Percentiles rank a stretch among this genome's conserved stretches.
phyloP scores from a whole-genome alignment of 2,329 filamentous ascomycete genomes.

The Dissoconium aciculare region DNA sequence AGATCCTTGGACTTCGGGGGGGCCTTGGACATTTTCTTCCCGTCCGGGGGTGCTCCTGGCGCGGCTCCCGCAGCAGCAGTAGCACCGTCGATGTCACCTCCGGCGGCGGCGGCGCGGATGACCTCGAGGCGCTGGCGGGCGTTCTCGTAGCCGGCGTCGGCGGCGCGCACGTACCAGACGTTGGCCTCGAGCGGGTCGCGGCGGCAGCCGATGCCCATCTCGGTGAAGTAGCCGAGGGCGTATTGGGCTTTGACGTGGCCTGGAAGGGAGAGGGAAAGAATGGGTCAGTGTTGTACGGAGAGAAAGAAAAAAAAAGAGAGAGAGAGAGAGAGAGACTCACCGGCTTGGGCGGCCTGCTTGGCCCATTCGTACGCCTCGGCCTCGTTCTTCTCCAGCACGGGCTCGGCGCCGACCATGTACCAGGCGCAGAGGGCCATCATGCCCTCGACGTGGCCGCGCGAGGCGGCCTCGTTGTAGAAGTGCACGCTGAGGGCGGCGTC shows the following conservation, averaged over 20 bases:
- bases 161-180: constrained; percentile 94
- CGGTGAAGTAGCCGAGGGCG: constrained; percentile 89
- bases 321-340: constrained; percentile 41
- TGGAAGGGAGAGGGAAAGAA: constrained; percentile 24
- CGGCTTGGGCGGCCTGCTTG: constrained; percentile 65
- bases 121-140: constrained; percentile 75
- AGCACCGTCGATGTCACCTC: constrained; percentile 29
- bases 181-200: constrained; percentile 93
- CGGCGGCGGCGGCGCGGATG: constrained; percentile 67
- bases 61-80: background rate
- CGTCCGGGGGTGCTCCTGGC: constrained; percentile 4
- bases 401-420: constrained; percentile 92
- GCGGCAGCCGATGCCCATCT: constrained; percentile 94
- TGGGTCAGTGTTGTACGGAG: constrained; percentile 6
- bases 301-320: constrained; percentile 1
- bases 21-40: constrained; percentile 22
- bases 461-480: constrained; percentile 88
- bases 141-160: constrained; percentile 78
- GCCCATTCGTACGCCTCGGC: constrained; percentile 96
- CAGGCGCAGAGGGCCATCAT: constrained; percentile 99
- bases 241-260: constrained; percentile 65
- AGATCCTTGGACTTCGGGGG: constrained; percentile 22
- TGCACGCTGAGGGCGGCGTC: constrained; percentile 91
- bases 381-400: constrained; percentile 86
- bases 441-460: constrained; percentile 64